A percentile compares a stretch with the other conserved stretches of the same genome.
phyloP scores from a whole-genome alignment of 441 rosid species.

The Hypseocharis bilobata region DNA sequence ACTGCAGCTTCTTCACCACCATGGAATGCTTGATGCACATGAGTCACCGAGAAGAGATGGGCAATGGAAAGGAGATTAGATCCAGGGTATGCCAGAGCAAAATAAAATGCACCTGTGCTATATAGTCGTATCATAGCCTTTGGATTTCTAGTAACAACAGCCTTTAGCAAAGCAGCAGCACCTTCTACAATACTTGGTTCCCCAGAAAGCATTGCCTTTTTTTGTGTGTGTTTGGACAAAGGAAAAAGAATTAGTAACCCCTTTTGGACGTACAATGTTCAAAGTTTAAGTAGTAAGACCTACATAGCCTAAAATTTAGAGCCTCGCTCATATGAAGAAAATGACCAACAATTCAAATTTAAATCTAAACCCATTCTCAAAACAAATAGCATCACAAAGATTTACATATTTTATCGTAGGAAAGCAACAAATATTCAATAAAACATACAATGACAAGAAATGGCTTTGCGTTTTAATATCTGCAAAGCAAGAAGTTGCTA shows the following conservation, averaged over 20 bases:
- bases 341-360: neutral
- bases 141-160: slow-evolving; percentile 93
- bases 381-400: neutral
- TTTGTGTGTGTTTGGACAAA: neutral
- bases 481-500: too few relatives aligned
- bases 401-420: neutral
- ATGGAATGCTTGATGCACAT: slow-evolving; percentile 98
- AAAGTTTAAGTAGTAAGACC: too few relatives aligned
- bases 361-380: neutral
- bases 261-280: neutral
- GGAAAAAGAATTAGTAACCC: neutral
- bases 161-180: slow-evolving; percentile 88
- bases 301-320: neutral
- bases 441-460: neutral
- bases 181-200: slow-evolving; percentile 95
- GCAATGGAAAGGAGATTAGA: slow-evolving; percentile 87
- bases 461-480: too few relatives aligned
- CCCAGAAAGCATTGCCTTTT: slow-evolving; percentile 88
- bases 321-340: neutral
- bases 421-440: neutral
- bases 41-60: slow-evolving; percentile 87
- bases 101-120: slow-evolving; percentile 96
- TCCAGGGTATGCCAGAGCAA: slow-evolving; percentile 96
- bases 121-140: slow-evolving; percentile 96
- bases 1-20: slow-evolving; percentile 99